Conservation (phyloP, 1,139 yeast genomes). For the Lodderomyces pseudojiufengensis region DNA sequence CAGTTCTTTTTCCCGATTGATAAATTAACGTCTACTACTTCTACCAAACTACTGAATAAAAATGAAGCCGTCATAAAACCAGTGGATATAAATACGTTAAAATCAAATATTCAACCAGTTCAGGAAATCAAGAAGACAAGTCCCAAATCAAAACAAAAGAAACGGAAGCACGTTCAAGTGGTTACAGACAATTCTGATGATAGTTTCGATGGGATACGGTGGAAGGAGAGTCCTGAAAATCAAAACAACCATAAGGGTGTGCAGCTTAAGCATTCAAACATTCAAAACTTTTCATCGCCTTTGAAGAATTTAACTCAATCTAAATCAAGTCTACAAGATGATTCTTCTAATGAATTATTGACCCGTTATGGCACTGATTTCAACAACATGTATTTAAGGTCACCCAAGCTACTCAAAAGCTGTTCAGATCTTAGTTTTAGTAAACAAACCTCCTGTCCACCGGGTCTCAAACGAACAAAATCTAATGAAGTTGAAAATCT, state of each 20-base stretch:
- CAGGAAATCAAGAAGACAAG: conserved; percentile 5
- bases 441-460: conserved; percentile 9
- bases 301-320: conserved; percentile 19
- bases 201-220: conserved; percentile 44
- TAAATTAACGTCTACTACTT: conserved; percentile 14
- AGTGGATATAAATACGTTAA: conserved; percentile 7
- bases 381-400: conserved; percentile 18
- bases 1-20: conserved; percentile 39
- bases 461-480: conserved; percentile 26
- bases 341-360: conserved; percentile 32
- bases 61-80: conserved; percentile 4
- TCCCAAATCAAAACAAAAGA: background rate
- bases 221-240: conserved; percentile 34
- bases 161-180: conserved; percentile 4
- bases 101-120: conserved; percentile 9
- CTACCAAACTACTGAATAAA: background rate
- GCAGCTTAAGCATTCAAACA: no score
- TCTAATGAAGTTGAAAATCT: conserved; percentile 23
- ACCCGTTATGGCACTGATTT: conserved; percentile 36
- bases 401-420: conserved; percentile 25
- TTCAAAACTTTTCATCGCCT: conserved; percentile 30
- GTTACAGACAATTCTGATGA: conserved; percentile 41
- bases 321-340: conserved; percentile 12
- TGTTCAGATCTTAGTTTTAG: conserved; percentile 23
- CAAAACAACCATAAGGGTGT: conserved; percentile 3